Conservation (phyloP, 192 early-diverging fungal species). For the Dimargaris cristalligena region DNA sequence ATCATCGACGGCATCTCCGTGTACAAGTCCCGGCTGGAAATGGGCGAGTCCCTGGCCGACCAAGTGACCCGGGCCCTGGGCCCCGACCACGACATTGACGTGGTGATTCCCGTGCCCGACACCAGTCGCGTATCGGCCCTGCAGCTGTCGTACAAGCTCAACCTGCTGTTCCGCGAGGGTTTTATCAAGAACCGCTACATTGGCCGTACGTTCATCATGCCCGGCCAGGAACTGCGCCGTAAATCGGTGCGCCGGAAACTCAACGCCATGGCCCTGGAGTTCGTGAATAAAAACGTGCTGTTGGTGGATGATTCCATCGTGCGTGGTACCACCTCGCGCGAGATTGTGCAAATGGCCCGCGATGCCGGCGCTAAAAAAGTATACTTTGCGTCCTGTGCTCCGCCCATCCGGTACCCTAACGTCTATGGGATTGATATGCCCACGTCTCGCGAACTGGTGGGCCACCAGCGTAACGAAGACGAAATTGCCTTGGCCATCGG, state of each 20-base stretch:
- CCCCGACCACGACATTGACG: slow-evolving; percentile 77
- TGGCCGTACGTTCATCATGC: slow-evolving; percentile 99
- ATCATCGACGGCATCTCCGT: slow-evolving; percentile 98
- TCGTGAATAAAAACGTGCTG: slow-evolving; percentile 88
- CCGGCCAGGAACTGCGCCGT: slow-evolving; percentile 76
- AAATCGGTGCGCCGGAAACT: slow-evolving; percentile 93
- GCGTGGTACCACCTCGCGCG: slow-evolving; percentile 95
- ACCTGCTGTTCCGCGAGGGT: slow-evolving; percentile 89
- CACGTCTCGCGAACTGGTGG: slow-evolving; percentile 79
- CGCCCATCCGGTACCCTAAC: slow-evolving; percentile 91
- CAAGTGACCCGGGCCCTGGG: slow-evolving; percentile 62
- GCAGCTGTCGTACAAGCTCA: slow-evolving; percentile 77
- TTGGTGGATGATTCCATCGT: slow-evolving; percentile 99
- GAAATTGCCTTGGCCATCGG: slow-evolving; percentile 77
- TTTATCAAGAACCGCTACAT: slow-evolving; percentile 99
- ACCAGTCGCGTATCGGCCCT: slow-evolving; percentile 89
- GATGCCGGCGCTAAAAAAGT: slow-evolving; percentile 97
- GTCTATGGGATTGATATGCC: slow-evolving; percentile 99
- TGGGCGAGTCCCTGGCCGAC: slow-evolving; percentile 91
- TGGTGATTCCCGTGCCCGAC: slow-evolving; percentile 97
- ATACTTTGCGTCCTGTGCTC: slow-evolving; percentile 97
- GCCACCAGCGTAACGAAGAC: slow-evolving; percentile 56
- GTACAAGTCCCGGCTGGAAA: slow-evolving; percentile 89
- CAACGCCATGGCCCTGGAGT: slow-evolving; percentile 97
- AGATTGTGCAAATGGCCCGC: slow-evolving; percentile 98